Evolutionary conservation across 108 stramenopile genomes (phyloP).

Genomic region (Poteriospumella lacustris): DNA sequence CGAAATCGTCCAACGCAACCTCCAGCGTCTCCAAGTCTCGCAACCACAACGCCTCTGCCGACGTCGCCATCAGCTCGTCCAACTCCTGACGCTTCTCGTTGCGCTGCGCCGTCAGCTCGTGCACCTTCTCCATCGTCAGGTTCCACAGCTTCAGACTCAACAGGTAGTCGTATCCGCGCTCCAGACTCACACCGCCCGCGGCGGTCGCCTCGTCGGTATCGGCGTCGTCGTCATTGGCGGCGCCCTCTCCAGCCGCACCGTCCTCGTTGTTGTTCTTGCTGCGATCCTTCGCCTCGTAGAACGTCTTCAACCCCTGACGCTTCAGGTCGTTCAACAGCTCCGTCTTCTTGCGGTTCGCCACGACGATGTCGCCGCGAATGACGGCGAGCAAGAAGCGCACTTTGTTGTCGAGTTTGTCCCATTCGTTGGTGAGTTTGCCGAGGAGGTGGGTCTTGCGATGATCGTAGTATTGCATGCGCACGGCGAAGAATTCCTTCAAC

Average conservation of each 20-base stretch:
- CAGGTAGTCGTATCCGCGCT: constrained; percentile 94
- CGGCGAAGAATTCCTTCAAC: constrained; percentile 73
- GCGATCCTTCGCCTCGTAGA: constrained; percentile 35
- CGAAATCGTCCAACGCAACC: constrained; percentile 66
- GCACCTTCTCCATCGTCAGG: constrained; percentile 90
- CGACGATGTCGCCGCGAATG: constrained; percentile 75
- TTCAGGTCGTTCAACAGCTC: constrained; percentile 79
- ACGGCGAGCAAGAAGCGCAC: constrained; percentile 89
- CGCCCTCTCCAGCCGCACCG: constrained; percentile 39
- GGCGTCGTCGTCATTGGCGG: constrained; percentile 46
- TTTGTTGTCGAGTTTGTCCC: constrained; percentile 83
- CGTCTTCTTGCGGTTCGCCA: constrained; percentile 79
- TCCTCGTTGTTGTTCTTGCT: constrained; percentile 45
- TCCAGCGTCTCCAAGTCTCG: constrained; percentile 87
- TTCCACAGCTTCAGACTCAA: constrained; percentile 96
- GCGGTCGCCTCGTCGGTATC: constrained; percentile 54
- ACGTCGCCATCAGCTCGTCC: constrained; percentile 65
- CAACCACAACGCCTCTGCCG: constrained; percentile 77
- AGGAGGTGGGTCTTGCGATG: constrained; percentile 72
- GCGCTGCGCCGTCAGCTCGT: constrained; percentile 73
- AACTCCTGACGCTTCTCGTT: constrained; percentile 73
- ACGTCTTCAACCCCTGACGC: constrained; percentile 73
- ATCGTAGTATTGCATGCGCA: constrained; percentile 75
- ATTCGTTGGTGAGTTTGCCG: constrained; percentile 41
- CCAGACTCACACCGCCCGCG: constrained; percentile 51